phyloP scores from a whole-genome alignment of 1,284 basidiomycete species.

The Boletellus sp. region DNA sequence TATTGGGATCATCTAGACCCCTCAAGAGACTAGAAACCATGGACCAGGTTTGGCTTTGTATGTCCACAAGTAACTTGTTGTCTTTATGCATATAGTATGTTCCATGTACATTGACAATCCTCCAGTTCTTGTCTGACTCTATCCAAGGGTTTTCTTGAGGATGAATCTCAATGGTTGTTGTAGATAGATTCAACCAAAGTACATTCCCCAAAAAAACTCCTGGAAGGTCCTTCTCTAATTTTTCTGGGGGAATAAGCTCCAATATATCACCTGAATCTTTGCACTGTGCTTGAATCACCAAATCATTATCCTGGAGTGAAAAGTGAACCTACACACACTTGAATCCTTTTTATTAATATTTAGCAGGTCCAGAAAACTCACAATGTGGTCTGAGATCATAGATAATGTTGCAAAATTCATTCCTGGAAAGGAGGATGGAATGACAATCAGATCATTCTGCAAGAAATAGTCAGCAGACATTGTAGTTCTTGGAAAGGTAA shows the following conservation, averaged over 20 bases:
- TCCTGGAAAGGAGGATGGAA: slow-evolving; percentile 32
- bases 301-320: slow-evolving; percentile 13
- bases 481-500: too few species aligned
- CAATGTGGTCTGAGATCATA: slow-evolving; percentile 18
- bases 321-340: slow-evolving; percentile 30
- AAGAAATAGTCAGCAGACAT: not conserved
- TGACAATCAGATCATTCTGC: slow-evolving; percentile 34
- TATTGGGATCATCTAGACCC: slow-evolving; percentile 29
- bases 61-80: slow-evolving; percentile 20
- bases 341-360: not conserved
- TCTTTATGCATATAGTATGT: slow-evolving; percentile 12
- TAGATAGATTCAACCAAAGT: slow-evolving; percentile 35
- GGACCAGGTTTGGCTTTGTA: slow-evolving; percentile 26
- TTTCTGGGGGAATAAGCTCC: slow-evolving; percentile 36
- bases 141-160: slow-evolving; percentile 26
- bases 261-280: slow-evolving; percentile 7
- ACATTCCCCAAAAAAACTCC: too few species aligned
- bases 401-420: slow-evolving; percentile 36
- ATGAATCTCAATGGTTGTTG: slow-evolving; percentile 35
- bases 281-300: slow-evolving; percentile 30
- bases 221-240: slow-evolving; percentile 37
- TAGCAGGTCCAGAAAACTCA: not conserved
- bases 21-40: slow-evolving; percentile 28
- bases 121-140: slow-evolving; percentile 14
- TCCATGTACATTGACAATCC: not conserved